These are phyloP conservation scores for Edaphochlamys debaryana DNA, from an alignment of 139 green algal species.

Conservation along the genomic window DNA sequence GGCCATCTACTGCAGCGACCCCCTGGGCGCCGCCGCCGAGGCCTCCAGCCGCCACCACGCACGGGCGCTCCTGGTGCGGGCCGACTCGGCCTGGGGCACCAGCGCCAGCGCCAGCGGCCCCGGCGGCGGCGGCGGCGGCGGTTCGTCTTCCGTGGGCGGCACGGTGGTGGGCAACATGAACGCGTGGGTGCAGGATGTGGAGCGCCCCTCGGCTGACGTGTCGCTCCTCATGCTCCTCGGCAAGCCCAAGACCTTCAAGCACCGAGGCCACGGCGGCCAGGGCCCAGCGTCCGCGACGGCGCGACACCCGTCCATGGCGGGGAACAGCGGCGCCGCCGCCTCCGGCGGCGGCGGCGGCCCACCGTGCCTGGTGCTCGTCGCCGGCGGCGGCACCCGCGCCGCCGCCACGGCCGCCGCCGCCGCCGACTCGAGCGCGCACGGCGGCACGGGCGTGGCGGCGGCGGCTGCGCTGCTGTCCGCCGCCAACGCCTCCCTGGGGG, in stretches of 20 bases:
- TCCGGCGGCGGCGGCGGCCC: too few species aligned
- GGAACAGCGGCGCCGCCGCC: not conserved
- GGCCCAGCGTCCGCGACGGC: too few species aligned
- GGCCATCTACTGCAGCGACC: not conserved
- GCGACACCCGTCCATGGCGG: not conserved
- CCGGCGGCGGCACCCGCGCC: too few species aligned
- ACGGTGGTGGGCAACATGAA: slow-evolving; percentile 5
- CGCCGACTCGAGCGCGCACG: not conserved
- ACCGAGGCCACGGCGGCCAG: too few species aligned
- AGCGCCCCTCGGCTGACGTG: slow-evolving; percentile 11
- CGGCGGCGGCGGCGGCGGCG: not conserved
- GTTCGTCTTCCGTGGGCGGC: too few species aligned
- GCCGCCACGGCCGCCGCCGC: not conserved
- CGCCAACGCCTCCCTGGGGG: not conserved
- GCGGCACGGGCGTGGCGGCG: too few species aligned
- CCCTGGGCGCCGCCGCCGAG: too few species aligned
- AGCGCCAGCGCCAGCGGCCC: not conserved
- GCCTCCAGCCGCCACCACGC: not conserved
- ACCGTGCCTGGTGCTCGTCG: too few species aligned
- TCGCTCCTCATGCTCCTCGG: slow-evolving; percentile 2
- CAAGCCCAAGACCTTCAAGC: not conserved
- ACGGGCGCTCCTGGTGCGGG: too few species aligned
- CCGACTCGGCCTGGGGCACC: not conserved
- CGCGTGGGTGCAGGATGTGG: slow-evolving; percentile 20
- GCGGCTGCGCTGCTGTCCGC: not conserved